Conservation (phyloP, 2,329 filamentous ascomycete species). For the Fusarium cyanostomum region DNA sequence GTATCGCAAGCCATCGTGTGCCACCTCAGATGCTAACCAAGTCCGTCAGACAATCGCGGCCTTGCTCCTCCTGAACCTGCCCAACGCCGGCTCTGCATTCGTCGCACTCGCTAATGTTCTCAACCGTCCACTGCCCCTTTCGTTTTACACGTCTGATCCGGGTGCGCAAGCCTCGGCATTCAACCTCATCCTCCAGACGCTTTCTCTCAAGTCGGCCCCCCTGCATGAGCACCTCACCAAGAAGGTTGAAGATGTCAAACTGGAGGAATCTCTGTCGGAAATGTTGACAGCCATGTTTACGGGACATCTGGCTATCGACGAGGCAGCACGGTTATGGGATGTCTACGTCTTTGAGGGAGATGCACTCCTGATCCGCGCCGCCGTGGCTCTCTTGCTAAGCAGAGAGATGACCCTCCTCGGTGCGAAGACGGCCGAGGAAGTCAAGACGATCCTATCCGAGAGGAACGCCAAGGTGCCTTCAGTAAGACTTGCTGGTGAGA, state of each 20-base stretch:
- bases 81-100: constrained; percentile 71
- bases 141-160: constrained; percentile 76
- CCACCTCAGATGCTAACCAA: constrained; percentile 29
- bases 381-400: constrained; percentile 70
- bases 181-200: constrained; percentile 72
- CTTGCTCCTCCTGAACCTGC: constrained; percentile 76
- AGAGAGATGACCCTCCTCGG: constrained; percentile 63
- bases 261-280: constrained; percentile 65
- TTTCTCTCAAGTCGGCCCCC: constrained; percentile 70
- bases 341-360: constrained; percentile 87
- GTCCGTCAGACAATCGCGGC: constrained; percentile 72
- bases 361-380: constrained; percentile 73
- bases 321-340: constrained; percentile 80
- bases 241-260: constrained; percentile 55
- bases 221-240: constrained; percentile 72
- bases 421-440: constrained; percentile 55
- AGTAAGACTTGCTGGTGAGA: constrained; percentile 50
- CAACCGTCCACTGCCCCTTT: constrained; percentile 78
- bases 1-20: constrained; percentile 46
- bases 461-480: constrained; percentile 44
- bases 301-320: constrained; percentile 70
- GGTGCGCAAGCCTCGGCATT: constrained; percentile 76
- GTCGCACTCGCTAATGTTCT: constrained; percentile 78
- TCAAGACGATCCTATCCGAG: constrained; percentile 51
- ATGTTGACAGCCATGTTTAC: constrained; percentile 75